Base-by-base conservation (phyloP, 306 rosid genomes). In the Rosa lucieae region DNA sequence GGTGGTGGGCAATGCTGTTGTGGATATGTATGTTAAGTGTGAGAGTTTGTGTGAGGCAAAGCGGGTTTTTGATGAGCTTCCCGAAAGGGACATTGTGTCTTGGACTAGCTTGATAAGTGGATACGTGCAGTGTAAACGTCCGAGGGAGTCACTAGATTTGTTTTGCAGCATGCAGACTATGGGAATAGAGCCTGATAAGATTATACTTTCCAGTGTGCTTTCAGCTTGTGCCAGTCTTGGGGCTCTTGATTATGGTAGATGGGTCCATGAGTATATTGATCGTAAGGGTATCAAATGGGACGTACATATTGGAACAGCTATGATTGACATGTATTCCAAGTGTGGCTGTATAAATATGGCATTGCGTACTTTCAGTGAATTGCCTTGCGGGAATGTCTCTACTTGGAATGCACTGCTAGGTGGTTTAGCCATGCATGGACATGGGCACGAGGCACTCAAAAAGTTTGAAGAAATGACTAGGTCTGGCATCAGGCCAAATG, bases 271-370 rank as follows among this genome's bases (percentile, higher is more conserved):
- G 74, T 90, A 88, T 88, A 88, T 93, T 44, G 89, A 83, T 76
- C 74, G 37, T 37, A 79, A 55, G 72, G 85, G 58, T 52, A 92
- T 94, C 83, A 88, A 84, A 78, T 81, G 90, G 92, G 96, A 94
- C 84, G 77, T 85, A 69, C 89, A 85, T 80, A 77, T 86, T 42
- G 96, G 93, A 79, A 94, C 96, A 10, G 71, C 96, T 37, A 72
- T 94, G 88, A 80, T 92, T 49, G 96, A 90, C 88, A 94, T 90
- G 95, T 93, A 90, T 75, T 89, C 92, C 35, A 94, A 92, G 68
- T 92, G 90, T 72, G 97, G 94, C 61, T 87, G 89, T 63, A 75
- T 90, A 74, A 77, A 89, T 70, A 87, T 78, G 93, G 94, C 94
- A 2, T 82, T 80, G 46, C 79, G 5, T 53, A 76, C 80, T 67